Base-by-base conservation (phyloP, 2,329 filamentous ascomycete species). In the Coccinonectria pachysandricola region DNA sequence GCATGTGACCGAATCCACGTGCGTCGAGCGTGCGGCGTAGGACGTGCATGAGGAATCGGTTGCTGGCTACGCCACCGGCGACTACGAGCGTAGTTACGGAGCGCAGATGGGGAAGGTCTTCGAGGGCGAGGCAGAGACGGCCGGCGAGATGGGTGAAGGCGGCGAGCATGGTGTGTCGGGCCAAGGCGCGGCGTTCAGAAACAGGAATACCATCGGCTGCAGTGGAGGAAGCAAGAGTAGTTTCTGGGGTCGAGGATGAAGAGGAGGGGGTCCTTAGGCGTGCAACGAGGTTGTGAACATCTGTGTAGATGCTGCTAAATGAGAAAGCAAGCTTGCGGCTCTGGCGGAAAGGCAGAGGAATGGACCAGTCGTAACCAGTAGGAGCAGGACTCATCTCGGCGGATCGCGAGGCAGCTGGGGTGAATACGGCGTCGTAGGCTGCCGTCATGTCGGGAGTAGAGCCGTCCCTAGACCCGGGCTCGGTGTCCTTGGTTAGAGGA, bases 11-110 rank as follows among this genome's bases (percentile, higher is more conserved):
- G 46, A 74, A 78, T 0, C 82, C 82, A 21, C 79, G 69, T n/a
- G 63, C 68, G 37, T 78, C 68, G 21, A 95, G 51, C 22, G 63
- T 60, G 6, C 50, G 34, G 17, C 62, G 56, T 28, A 75, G 48
- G 21, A 96, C 67, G 43, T 76, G 68, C 51, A 77, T 71, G 21
- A 98, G 62, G 51, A 80, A 95, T 26, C 57, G 56, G 53, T 95
- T 96, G 26, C 82, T 79, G 6, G 88, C 91, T 6, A 98, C 91
- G 13, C 91, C 91, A 15, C 91, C 91, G 19, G 85, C 81, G 4
- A 96, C 68, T 7, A 96, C 84, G 4, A 96, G 59, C 1, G 78
- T 78, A 7, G 58, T 54, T 6, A 76, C 56, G 20, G 50, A 34
- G n/a, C 32, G 29, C 16, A 52, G 42, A 11, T 37, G 37, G 3